A percentile compares a stretch with the other conserved stretches of the same genome.
phyloP scores from a whole-genome alignment of 2,329 filamentous ascomycete species.

The Penicillium sclerotiorum region DNA sequence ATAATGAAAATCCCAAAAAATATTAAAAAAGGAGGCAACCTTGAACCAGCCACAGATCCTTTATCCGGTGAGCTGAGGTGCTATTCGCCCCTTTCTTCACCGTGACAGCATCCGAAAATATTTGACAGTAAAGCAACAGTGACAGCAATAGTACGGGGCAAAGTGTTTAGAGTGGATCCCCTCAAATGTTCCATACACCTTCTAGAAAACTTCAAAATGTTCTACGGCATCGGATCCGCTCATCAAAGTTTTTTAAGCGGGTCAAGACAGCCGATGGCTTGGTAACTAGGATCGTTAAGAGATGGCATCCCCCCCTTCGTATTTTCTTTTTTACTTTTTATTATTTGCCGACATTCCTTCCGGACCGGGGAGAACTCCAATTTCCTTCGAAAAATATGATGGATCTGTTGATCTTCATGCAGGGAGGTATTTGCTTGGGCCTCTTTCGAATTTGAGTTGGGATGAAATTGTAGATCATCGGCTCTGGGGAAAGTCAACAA shows the following conservation, averaged over 20 bases:
- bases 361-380: not conserved
- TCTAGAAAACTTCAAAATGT: slow-evolving; percentile 12
- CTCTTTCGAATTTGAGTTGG: not conserved
- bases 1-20: not conserved
- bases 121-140: no score
- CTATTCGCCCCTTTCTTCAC: slow-evolving; percentile 5
- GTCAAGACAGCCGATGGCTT: not conserved
- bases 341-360: not conserved
- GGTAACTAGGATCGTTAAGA: not conserved
- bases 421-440: not conserved
- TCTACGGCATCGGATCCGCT: slow-evolving; percentile 4
- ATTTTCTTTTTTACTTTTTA: no score
- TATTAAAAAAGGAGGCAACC: slow-evolving; percentile 3
- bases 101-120: slow-evolving; percentile 1
- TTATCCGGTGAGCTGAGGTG: slow-evolving; percentile 2
- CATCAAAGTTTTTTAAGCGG: slow-evolving; percentile 7
- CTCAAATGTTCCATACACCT: not conserved
- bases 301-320: not conserved
- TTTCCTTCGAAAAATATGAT: not conserved
- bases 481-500: not conserved
- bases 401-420: not conserved
- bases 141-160: not conserved
- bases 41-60: not conserved
- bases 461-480: not conserved
- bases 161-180: not conserved